These are phyloP conservation scores for Chlorella sp. DNA, from an alignment of 139 green algal genomes.

Conservation along the genomic window DNA sequence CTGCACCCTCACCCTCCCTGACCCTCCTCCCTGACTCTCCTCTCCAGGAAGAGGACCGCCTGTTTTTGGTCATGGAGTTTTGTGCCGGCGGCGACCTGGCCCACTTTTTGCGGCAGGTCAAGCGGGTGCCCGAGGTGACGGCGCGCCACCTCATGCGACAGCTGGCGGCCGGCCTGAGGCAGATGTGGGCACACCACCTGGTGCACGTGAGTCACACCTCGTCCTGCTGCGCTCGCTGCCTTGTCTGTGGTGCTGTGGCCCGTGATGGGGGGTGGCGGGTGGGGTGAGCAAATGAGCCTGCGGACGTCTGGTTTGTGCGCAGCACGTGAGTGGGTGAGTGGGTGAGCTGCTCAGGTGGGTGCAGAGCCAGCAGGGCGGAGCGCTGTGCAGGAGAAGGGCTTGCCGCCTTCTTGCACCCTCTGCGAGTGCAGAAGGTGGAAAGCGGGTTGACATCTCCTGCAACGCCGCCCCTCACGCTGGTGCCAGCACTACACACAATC, in stretches of 20 bases:
- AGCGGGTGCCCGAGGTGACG: conserved; percentile 63
- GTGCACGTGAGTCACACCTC: conserved; percentile 82
- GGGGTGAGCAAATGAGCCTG: no score
- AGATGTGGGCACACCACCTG: conserved; percentile 85
- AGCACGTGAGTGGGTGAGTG: no score
- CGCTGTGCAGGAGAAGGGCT: no score
- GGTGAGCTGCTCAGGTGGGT: no score
- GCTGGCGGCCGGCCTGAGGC: conserved; percentile 85
- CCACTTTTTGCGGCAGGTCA: conserved; percentile 67
- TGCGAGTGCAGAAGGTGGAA: no score
- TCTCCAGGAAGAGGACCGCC: conserved; percentile 57
- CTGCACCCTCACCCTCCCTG: background rate
- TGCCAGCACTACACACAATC: no score
- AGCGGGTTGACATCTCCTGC: no score
- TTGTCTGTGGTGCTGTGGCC: background rate
- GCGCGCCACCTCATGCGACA: conserved; percentile 87
- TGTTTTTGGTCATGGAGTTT: conserved; percentile 96
- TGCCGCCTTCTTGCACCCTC: no score
- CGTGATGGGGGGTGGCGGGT: background rate
- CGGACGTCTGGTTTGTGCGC: no score
- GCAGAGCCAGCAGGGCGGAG: no score
- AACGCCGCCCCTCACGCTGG: background rate
- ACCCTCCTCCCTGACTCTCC: background rate
- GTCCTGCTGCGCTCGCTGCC: background rate
- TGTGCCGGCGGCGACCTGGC: conserved; percentile 93